Base-by-base conservation (phyloP, 2,329 filamentous ascomycete species). In the Aspergillus sp. region DNA sequence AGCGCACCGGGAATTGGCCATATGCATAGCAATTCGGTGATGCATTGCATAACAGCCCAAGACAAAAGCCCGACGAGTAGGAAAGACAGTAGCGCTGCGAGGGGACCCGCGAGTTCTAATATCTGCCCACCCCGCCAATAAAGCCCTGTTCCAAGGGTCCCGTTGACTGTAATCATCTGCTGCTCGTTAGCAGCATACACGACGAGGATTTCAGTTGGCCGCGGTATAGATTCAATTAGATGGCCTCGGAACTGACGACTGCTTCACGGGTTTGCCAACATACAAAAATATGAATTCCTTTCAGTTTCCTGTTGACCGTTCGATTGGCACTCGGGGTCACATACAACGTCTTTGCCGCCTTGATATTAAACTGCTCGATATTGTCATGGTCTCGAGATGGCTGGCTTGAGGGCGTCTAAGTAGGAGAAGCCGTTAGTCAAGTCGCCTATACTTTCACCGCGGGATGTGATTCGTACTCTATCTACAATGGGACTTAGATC, bases 111-210 rank as follows among this genome's bases (percentile, higher is more conserved):
- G 6, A 53, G 51, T 17, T 53, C 51, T 9, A 53, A 25, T 6
- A 53, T 53, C 41, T 53, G 51, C 6, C 51, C 51, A 19, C 51
- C 51, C 2, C 51, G 51, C 51, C 51, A 53, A 27, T 53, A 53
- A 6, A 53, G 41, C 2, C 51, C 51, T 21, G 41, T 53, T 21
- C 51, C 51, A 6, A 53, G 40, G 3, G 41, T 45, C 2, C 51
- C 51, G 21, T 53, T 53, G 6, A 53, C 41, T 12, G 51, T 53
- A 27, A 53, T 53, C 51, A 53, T 53, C 51, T 53, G 27, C 4
- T 15, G 41, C 1, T 15, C 4, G 41, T 45, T 23, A 45, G 41
- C 11, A 1, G 4, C 31, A 37, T 19, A 43, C 40, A 43, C 40
- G 40, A 15, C 6, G 2, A n/a, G 1, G 15, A n/a, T 14, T 2